Evolutionary conservation across 2,329 filamentous ascomycete species (phyloP), one percentile per base, ranked within the genome.

Genomic region (Penicillium aurantiogriseum): DNA sequence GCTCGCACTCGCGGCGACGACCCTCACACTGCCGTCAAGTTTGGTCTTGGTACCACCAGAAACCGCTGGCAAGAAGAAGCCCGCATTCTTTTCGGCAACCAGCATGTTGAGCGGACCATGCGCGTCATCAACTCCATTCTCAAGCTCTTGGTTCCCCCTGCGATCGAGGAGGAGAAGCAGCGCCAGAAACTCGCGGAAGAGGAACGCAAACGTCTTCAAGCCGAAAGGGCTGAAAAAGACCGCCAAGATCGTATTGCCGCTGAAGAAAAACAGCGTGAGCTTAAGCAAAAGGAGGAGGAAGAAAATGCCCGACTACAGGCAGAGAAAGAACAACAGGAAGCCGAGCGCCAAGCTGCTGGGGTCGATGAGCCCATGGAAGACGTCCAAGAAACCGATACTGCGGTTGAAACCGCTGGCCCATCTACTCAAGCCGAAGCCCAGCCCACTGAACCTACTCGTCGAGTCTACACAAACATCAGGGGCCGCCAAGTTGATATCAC

Each of bases 401-500:
- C 66, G 50, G 63, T 62, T 40, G 70, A 74, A 59, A 59, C 71
- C 15, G 68, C 68, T 10, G 63, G 67, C 38, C 68, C 73, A 48
- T 62, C 72, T 35, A 70, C 71, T 39, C 67, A 74, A 76, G 69
- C 78, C 31, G 74, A 80, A 50, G 71, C 79, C n/a, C 77, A 77
- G 31, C 76, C 77, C 21, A 73, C 79, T 36, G 81, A 83, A 50
- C 78, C 83, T 45, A 68, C 68, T 33, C 72, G 75, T 53, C 88
- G 92, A 47, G 83, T 96, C 31, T 88, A 88, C 67, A 95, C 91
- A 17, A 92, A 85, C 2, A 92, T 99, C 53, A 83, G 92, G 59
- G 93, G 92, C 27, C 89, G 90, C 62, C 87, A 94, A 67, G 85
- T 96, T 52, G 94, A 99, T 72, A 94, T 99, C 48, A 99, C 94